A percentile compares a stretch with the other conserved stretches of the same genome.
Conservation (phyloP, 805 yeast genomes). For the Yarrowia sp. region DNA sequence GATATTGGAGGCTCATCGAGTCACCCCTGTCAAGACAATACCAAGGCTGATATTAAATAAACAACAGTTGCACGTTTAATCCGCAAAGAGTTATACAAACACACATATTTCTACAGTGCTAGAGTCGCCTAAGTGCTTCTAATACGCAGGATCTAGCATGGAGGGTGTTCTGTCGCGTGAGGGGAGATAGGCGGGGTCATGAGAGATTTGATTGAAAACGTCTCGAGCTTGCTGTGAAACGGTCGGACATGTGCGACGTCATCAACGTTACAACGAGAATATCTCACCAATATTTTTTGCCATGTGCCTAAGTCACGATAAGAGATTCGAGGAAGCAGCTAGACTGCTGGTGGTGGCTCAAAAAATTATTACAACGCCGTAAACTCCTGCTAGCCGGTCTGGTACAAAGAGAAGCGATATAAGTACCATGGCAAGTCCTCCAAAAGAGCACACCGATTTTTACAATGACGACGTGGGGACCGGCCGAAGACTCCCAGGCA, state of each 20-base stretch:
- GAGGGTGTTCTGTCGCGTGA: background rate
- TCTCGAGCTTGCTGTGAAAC: background rate
- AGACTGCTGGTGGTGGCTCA: background rate
- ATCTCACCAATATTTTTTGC: background rate
- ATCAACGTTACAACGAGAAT: background rate
- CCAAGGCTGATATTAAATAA: background rate
- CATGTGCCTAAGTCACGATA: background rate
- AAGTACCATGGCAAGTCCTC: background rate
- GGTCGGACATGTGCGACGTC: background rate
- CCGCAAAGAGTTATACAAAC: background rate
- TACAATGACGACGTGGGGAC: constrained; percentile 7
- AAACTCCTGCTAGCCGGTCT: background rate
- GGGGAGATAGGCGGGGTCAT: background rate
- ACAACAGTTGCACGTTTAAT: background rate
- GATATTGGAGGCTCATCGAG: background rate
- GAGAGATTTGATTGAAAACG: background rate
- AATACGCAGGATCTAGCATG: background rate
- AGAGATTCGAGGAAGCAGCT: background rate
- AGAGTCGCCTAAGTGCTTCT: background rate
- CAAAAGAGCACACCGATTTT: no score
- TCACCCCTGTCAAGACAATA: background rate
- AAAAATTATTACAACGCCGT: background rate
- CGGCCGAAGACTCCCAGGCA: background rate
- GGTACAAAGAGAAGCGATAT: background rate
- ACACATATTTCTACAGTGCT: background rate